A percentile compares a stretch with the other conserved stretches of the same genome.
Evolutionary conservation across 1,139 yeast species (phyloP).

Genomic region (Lodderomyces parapsilosis): DNA sequence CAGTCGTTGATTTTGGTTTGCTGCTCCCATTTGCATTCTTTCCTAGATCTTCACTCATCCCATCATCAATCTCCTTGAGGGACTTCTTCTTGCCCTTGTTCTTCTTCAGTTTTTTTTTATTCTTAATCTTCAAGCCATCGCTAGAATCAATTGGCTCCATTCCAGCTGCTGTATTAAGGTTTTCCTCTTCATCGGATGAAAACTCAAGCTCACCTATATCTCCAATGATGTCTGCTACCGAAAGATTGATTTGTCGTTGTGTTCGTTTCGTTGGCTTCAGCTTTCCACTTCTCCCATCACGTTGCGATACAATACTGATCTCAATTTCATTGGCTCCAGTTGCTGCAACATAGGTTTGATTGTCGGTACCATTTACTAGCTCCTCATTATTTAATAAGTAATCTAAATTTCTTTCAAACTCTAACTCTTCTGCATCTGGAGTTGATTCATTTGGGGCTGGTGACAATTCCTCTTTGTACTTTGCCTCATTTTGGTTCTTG

Average conservation of each 20-base stretch:
- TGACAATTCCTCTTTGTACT: neutral
- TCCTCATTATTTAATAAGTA: constrained; percentile 15
- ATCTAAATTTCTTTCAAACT: constrained; percentile 19
- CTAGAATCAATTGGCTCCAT: neutral
- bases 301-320: constrained; percentile 1
- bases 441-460: neutral
- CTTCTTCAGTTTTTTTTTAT: neutral
- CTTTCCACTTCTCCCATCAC: constrained; percentile 3
- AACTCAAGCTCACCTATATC: constrained; percentile 26
- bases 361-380: neutral
- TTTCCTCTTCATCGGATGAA: constrained; percentile 24
- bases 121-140: neutral
- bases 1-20: neutral
- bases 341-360: neutral
- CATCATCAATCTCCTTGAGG: neutral
- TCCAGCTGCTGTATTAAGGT: neutral
- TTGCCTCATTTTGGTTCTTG: neutral
- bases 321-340: constrained; percentile 1
- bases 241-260: constrained; percentile 8
- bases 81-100: neutral
- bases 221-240: constrained; percentile 22
- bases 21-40: neutral
- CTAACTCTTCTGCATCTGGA: constrained; percentile 7
- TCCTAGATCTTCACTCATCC: neutral
- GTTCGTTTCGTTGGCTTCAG: neutral